Conservation (phyloP, 2,329 filamentous ascomycete species). For the Apiospora sp. region DNA sequence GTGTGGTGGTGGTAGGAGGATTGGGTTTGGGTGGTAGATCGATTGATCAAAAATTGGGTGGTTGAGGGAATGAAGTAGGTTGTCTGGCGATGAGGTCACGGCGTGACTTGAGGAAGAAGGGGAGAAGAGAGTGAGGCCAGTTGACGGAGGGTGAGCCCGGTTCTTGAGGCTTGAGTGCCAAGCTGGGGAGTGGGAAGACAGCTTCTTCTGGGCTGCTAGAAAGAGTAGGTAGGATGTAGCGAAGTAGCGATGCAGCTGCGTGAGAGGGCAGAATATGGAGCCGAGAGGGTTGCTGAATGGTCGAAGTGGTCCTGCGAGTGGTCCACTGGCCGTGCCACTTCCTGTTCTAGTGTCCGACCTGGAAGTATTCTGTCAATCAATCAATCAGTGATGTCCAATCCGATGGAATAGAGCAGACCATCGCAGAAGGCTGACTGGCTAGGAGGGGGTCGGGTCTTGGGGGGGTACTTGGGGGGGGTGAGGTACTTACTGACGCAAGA, state of each 20-base stretch:
- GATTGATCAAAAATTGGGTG: neutral
- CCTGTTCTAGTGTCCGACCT: slow-evolving; percentile 7
- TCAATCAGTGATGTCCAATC: slow-evolving; percentile 20
- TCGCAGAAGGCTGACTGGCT: slow-evolving; percentile 16
- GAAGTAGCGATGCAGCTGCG: slow-evolving; percentile 1
- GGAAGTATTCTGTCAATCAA: slow-evolving; percentile 15
- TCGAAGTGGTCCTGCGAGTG: neutral
- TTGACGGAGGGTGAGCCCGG: slow-evolving; percentile 22
- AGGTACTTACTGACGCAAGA: neutral
- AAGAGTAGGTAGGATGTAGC: neutral
- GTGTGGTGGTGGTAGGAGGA: neutral
- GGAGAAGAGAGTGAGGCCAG: slow-evolving; percentile 1
- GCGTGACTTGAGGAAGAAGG: slow-evolving; percentile 22
- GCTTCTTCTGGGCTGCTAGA: neutral
- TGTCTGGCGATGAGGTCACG: slow-evolving; percentile 25
- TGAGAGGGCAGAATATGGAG: neutral
- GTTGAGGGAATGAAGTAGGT: slow-evolving; percentile 13
- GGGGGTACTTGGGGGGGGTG: neutral
- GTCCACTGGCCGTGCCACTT: slow-evolving; percentile 18
- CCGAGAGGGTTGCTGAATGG: slow-evolving; percentile 2
- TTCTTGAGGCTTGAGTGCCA: slow-evolving; percentile 25
- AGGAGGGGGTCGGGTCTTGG: neutral
- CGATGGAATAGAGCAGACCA: slow-evolving; percentile 16
- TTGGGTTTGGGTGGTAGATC: slow-evolving; percentile 4
- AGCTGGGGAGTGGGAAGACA: slow-evolving; percentile 7